Base-by-base conservation (phyloP, 495 filamentous ascomycete genomes). In the Pyrenula massariospora region DNA sequence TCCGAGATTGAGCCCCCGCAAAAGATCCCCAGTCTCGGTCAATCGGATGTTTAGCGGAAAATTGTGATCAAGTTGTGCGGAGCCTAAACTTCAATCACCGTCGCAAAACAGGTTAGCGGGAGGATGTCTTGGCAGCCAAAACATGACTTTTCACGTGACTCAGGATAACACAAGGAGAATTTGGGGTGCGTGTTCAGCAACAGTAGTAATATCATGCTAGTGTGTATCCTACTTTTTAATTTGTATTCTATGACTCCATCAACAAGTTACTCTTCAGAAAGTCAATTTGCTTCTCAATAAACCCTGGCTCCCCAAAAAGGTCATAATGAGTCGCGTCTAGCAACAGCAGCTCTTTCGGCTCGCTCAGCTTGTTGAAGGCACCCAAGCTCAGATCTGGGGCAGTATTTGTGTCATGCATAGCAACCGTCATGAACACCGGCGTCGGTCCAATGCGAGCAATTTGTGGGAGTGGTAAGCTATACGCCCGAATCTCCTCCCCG, bases 381-480 rank as follows among this genome's bases (percentile, higher is more conserved):
- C 56, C 58, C 49, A 69, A 51, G 12, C 57, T 50, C 25, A 64
- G 12, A 52, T 62, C 60, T 10, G 63, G 55, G 22, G 53, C 49
- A 2, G 24, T 24, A n/a, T 24, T 10, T 20, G 25, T 31, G 50
- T 70, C 67, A 42, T 63, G 57, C 22, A 60, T 48, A 22, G 64
- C 65, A 12, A 70, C 59, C 2, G 56, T 60, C 58, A 70, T 66
- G 23, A 68, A 55, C 50, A 70, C 51, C n/a, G 67, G 66, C 10
- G 65, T 70, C 11, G 67, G 67, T 10, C 62, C 57, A 50, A 70
- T 67, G 48, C 54, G 64, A 54, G 65, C 56, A 56, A 70, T 66
- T 22, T 56, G 53, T 21, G 15, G 19, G 3, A 55, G 60, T 11
- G 63, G 57, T 42, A 42, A 15, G 22, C 66, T 54, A 56, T 69